Percentiles rank a stretch among this genome's conserved stretches.
These are phyloP conservation scores for Psilocybe tampanensis DNA, from an alignment of 768 basidiomycete genomes.

Conservation along the genomic window DNA sequence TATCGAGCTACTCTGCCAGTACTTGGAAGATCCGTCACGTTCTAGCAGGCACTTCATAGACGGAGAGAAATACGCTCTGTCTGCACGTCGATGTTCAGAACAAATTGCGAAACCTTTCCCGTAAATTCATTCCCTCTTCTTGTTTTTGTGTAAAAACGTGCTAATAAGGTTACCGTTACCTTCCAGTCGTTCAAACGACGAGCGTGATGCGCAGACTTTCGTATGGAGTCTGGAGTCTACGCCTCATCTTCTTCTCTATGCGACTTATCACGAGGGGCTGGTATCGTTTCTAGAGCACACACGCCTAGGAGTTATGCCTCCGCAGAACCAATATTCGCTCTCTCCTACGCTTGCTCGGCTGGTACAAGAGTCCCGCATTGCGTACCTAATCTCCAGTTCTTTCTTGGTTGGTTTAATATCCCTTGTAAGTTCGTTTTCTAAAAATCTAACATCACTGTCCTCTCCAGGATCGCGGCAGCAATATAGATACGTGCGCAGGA, in stretches of 20 bases:
- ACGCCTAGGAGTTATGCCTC: background rate
- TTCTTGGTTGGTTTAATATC: background rate
- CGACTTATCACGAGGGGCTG: background rate
- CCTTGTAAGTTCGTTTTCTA: background rate
- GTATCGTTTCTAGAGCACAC: background rate
- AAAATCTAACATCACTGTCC: background rate
- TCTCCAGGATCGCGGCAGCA: background rate
- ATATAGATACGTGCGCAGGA: background rate
- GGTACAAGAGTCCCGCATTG: background rate
- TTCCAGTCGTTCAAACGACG: background rate
- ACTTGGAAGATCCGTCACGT: slow-evolving; percentile 3
- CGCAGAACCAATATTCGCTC: background rate
- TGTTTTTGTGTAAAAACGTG: too few species aligned
- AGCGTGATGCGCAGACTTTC: background rate
- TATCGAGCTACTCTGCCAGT: slow-evolving; percentile 10
- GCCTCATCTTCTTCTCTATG: slow-evolving; percentile 4
- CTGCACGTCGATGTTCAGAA: slow-evolving; percentile 6
- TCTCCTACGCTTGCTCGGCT: background rate
- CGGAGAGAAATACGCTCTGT: background rate
- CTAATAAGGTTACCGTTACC: too few species aligned
- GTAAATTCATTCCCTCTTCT: background rate
- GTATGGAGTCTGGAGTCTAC: slow-evolving; percentile 11
- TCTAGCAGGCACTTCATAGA: slow-evolving; percentile 9
- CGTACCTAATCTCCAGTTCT: background rate
- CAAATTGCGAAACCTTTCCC: background rate